Evolutionary conservation across 345 rosid species (phyloP), one percentile per base, ranked within the genome.

Genomic region (Corymbia maculata): DNA sequence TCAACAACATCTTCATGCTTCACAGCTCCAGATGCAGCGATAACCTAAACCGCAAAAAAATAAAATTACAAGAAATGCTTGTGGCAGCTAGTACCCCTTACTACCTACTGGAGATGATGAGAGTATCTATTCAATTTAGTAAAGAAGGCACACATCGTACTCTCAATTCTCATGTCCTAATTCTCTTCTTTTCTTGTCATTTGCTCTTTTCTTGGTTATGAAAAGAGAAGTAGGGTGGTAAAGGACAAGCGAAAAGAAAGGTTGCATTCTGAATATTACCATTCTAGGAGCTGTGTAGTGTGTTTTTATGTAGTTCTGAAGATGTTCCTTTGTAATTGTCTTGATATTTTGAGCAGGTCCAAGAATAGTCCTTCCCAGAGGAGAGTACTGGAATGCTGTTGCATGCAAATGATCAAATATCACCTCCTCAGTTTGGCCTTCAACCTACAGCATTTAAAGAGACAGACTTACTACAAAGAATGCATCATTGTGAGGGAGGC

Each of bases 261-360:
- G 36, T 45, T 51, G n/a, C 51, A 45, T 32, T 26, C 59, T 49
- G 7, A 42, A 19, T 42, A 80, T 86, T 95, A 98, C 98, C 98
- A 96, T 97, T 92, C 99, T 94, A 52, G 99, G 98, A 90, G 99
- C 99, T 26, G 99, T 94, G 92, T 97, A 98, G 90, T 98, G 99
- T 50, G 99, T 96, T 87, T 94, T 93, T 79, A 98, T 97, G 89
- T 98, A 98, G 90, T 91, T 92, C 91, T 95, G 96, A 47, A 98
- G 96, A 91, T 98, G 92, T 75, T 90, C 94, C 88, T 93, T 95
- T 85, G 98, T 93, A 88, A 98, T 98, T 6, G 98, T 91, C 94
- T 87, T 93, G 88, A 98, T 91, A 89, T 98, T 98, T 88, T 94
- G 91, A 90, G 98, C 98, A 89, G 98, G 94, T 90, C 99, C 99